phyloP scores from a whole-genome alignment of 495 filamentous ascomycete genomes.

The Aspergillus steynii region DNA sequence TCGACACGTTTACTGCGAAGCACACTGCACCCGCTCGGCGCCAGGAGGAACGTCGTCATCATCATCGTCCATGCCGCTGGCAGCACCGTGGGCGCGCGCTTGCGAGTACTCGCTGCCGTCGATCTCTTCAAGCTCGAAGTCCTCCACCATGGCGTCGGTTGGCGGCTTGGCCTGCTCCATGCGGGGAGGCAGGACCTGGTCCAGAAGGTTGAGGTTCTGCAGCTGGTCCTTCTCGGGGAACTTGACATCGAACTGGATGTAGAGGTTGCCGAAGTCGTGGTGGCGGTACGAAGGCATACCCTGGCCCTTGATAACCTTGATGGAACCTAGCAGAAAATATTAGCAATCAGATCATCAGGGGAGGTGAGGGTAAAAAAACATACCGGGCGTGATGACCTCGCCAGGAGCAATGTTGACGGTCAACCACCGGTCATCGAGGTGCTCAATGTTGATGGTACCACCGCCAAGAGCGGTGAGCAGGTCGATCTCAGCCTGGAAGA shows the following conservation, averaged over 20 bases:
- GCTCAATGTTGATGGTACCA: conserved; percentile 86
- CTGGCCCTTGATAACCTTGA: conserved; percentile 95
- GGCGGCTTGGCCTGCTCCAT: conserved; percentile 61
- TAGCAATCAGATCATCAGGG: conserved; percentile 21
- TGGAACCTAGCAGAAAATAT: conserved; percentile 56
- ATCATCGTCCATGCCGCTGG: conserved; percentile 79
- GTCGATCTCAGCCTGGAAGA: conserved; percentile 94
- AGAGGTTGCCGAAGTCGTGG: conserved; percentile 95
- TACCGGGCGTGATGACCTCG: conserved; percentile 92
- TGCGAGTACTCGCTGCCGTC: conserved; percentile 67
- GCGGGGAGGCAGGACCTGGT: conserved; percentile 77
- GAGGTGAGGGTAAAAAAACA: conserved; percentile 34
- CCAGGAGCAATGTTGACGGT: conserved; percentile 86
- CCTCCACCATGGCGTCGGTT: conserved; percentile 84
- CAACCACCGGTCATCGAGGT: conserved; percentile 96
- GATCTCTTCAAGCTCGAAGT: conserved; percentile 78
- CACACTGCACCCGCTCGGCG: conserved; percentile 94
- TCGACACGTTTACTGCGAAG: conserved; percentile 74
- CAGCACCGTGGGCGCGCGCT: conserved; percentile 68
- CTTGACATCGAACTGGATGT: conserved; percentile 96
- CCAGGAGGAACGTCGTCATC: conserved; percentile 74
- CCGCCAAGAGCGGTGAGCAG: conserved; percentile 93
- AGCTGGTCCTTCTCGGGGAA: conserved; percentile 71
- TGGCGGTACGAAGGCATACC: conserved; percentile 98
- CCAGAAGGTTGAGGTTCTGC: conserved; percentile 61